Evolutionary conservation across 805 yeast species (phyloP).

Genomic region (Yamadazyma sp.): DNA sequence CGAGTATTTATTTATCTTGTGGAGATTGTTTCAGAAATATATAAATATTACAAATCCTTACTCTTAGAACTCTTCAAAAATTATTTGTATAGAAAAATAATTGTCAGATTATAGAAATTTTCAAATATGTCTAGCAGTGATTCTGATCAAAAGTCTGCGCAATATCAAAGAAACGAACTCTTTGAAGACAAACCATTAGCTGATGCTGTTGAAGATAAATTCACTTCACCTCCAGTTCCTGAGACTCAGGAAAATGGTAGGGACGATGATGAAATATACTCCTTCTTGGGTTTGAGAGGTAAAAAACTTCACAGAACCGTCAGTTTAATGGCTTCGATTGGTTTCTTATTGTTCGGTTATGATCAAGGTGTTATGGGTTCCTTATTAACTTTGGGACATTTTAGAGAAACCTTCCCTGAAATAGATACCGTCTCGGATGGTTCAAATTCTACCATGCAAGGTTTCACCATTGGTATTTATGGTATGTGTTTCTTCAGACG

Average conservation of each 20-base stretch:
- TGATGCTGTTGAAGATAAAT: background rate
- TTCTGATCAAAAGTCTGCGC: too few species aligned
- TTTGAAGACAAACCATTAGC: slow-evolving; percentile 5
- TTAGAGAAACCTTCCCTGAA: slow-evolving; percentile 39
- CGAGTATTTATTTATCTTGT: too few species aligned
- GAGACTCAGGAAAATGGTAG: slow-evolving; percentile 5
- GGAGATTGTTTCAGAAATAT: too few species aligned
- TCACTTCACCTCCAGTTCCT: slow-evolving; percentile 4
- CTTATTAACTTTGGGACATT: slow-evolving; percentile 46
- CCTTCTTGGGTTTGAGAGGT: slow-evolving; percentile 10
- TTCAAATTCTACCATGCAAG: slow-evolving; percentile 45
- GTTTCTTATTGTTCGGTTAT: slow-evolving; percentile 70
- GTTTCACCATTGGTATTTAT: slow-evolving; percentile 62
- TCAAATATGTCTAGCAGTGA: too few species aligned
- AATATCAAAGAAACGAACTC: too few species aligned
- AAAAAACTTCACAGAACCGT: slow-evolving; percentile 10
- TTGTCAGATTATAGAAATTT: too few species aligned
- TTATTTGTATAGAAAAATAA: too few species aligned
- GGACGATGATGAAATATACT: slow-evolving; percentile 11
- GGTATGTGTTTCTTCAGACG: too few species aligned
- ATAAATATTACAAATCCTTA: too few species aligned
- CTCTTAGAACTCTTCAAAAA: too few species aligned
- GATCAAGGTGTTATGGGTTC: slow-evolving; percentile 80
- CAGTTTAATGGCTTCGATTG: slow-evolving; percentile 29
- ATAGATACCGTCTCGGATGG: slow-evolving; percentile 16